Percentiles rank a stretch among this genome's conserved stretches.
Conservation (phyloP, 768 basidiomycete species). For the Leccinum aurantiacum region DNA sequence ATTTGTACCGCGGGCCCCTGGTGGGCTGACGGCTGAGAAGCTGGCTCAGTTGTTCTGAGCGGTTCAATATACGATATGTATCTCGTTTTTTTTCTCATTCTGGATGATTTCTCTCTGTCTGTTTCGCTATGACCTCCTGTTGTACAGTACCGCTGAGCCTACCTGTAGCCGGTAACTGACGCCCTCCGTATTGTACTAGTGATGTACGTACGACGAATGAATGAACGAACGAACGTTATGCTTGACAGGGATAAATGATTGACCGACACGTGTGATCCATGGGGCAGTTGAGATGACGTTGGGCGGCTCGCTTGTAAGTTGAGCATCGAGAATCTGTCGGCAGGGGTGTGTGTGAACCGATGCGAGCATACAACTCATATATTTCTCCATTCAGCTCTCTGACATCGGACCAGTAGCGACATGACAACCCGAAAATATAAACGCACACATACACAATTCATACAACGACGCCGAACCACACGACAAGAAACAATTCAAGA, state of each 20-base stretch:
- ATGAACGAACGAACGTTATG: neutral
- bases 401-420: too few species aligned
- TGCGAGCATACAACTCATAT: neutral
- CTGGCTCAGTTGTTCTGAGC: conserved; percentile 22
- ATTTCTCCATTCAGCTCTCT: too few species aligned
- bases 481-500: neutral
- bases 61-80: neutral
- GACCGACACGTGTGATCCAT: neutral
- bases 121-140: neutral
- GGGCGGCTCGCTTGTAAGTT: neutral
- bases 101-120: neutral
- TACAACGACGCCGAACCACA: neutral
- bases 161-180: neutral
- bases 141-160: neutral
- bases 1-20: conserved; percentile 24
- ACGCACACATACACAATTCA: neutral
- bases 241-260: neutral
- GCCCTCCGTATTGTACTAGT: neutral
- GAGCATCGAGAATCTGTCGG: too few species aligned
- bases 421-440: neutral
- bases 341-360: neutral
- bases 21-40: conserved; percentile 17
- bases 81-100: neutral
- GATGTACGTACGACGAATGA: neutral
- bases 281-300: neutral